A percentile compares a stretch with the other conserved stretches of the same genome.
These are phyloP conservation scores for Penstemon barbatus DNA, from an alignment of 257 asterid species.

Conservation along the genomic window DNA sequence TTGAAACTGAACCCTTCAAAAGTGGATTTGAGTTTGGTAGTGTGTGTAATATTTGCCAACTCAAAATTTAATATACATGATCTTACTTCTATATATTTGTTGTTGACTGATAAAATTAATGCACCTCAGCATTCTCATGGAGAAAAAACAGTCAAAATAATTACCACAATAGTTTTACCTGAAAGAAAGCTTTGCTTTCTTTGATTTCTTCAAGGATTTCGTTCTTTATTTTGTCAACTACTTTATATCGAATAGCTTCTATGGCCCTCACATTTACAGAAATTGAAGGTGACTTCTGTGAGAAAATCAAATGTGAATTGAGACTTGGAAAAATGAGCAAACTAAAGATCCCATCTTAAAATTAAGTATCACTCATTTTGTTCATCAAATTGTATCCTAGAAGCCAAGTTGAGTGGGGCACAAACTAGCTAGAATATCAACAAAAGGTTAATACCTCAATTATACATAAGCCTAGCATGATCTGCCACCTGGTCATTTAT, in stretches of 20 bases:
- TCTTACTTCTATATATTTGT: not conserved
- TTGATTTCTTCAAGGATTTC: slow-evolving; percentile 94
- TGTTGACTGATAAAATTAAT: slow-evolving; percentile 9
- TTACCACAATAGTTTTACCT: slow-evolving; percentile 47
- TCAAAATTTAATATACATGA: slow-evolving; percentile 13
- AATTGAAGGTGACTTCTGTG: slow-evolving; percentile 72
- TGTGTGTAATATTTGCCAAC: not conserved
- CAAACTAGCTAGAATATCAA: slow-evolving; percentile 19
- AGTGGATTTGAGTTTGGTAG: too few species aligned
- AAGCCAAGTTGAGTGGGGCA: slow-evolving; percentile 21
- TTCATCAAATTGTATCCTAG: not conserved
- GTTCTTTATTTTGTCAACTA: slow-evolving; percentile 61
- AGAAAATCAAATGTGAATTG: slow-evolving; percentile 19
- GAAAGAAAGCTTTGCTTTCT: slow-evolving; percentile 95
- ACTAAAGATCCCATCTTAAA: slow-evolving; percentile 3
- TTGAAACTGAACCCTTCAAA: too few species aligned
- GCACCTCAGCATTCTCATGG: slow-evolving; percentile 17
- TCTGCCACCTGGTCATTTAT: not conserved
- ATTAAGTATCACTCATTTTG: not conserved
- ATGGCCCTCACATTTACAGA: slow-evolving; percentile 77
- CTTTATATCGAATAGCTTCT: slow-evolving; percentile 74
- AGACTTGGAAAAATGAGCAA: slow-evolving; percentile 15
- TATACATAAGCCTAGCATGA: slow-evolving; percentile 12
- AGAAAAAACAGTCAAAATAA: not conserved
- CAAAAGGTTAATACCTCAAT: slow-evolving; percentile 1